phyloP scores from a whole-genome alignment of 768 basidiomycete species.

The Kwoniella europaea region DNA sequence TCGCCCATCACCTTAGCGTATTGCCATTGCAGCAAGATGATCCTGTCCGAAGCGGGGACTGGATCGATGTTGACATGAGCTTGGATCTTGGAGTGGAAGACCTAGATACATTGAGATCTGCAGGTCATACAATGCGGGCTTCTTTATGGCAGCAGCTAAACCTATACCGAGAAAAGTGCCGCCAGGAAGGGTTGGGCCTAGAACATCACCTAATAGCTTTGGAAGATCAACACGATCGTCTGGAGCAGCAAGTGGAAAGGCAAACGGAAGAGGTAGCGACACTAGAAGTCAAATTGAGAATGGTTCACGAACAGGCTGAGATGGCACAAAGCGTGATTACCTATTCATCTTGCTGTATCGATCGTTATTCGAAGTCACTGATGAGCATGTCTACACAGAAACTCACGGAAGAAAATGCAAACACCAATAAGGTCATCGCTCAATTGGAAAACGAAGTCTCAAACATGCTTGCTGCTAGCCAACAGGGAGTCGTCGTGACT shows the following conservation, averaged over 20 bases:
- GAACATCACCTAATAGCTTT: constrained; percentile 79
- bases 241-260: constrained; percentile 77
- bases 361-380: constrained; percentile 1
- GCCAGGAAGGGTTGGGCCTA: constrained; percentile 70
- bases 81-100: constrained; percentile 77
- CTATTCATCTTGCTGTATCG: background rate
- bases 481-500: constrained; percentile 52
- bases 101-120: constrained; percentile 67
- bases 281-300: constrained; percentile 67
- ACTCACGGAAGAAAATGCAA: constrained; percentile 44
- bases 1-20: constrained; percentile 63
- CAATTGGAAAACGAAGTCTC: constrained; percentile 53
- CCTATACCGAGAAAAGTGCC: constrained; percentile 70
- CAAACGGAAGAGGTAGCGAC: constrained; percentile 77
- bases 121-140: constrained; percentile 73
- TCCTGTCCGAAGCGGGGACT: too few species aligned
- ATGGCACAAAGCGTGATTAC: constrained; percentile 48
- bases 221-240: constrained; percentile 80
- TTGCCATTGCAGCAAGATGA: constrained; percentile 29
- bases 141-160: constrained; percentile 76
- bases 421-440: constrained; percentile 46
- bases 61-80: constrained; percentile 75
- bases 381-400: constrained; percentile 21
- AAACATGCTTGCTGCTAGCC: constrained; percentile 47
- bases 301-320: constrained; percentile 48